These are phyloP conservation scores for Yamagishiella unicocca DNA, from an alignment of 139 green algal species.

Conservation along the genomic window DNA sequence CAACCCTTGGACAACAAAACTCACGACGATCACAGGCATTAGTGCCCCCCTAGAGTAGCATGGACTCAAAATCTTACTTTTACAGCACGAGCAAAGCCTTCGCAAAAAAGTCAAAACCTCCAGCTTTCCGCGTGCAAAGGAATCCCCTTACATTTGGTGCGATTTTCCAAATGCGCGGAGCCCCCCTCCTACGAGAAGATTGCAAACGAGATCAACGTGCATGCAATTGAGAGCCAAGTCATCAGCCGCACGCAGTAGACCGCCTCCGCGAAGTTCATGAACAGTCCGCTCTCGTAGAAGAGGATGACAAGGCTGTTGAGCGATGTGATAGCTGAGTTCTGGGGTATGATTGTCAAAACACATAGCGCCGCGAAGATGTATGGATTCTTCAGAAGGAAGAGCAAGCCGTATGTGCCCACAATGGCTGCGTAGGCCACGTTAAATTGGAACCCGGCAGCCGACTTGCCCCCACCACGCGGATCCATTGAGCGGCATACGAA, in stretches of 20 bases:
- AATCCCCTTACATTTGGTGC: too few species aligned
- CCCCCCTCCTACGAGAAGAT: slow-evolving; percentile 47
- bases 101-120: too few species aligned
- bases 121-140: too few species aligned
- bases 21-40: too few species aligned
- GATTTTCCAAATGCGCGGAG: too few species aligned
- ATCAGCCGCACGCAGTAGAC: slow-evolving; percentile 74
- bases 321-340: slow-evolving; percentile 74
- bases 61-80: too few species aligned
- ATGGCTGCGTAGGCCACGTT: slow-evolving; percentile 55
- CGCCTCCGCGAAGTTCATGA: slow-evolving; percentile 78
- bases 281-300: slow-evolving; percentile 74
- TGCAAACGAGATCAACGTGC: slow-evolving; percentile 58
- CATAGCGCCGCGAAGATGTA: slow-evolving; percentile 74
- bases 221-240: slow-evolving; percentile 71
- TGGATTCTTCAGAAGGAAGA: slow-evolving; percentile 70
- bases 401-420: slow-evolving; percentile 38
- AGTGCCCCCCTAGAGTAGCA: too few species aligned
- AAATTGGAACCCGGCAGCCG: slow-evolving; percentile 42
- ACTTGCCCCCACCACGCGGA: slow-evolving; percentile 23
- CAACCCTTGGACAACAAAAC: too few species aligned
- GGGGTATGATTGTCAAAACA: slow-evolving; percentile 69
- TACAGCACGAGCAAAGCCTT: too few species aligned
- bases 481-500: slow-evolving; percentile 21
- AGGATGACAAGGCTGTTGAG: slow-evolving; percentile 75